Conservation (phyloP, 768 basidiomycete species). For the Suillus ampliporus region DNA sequence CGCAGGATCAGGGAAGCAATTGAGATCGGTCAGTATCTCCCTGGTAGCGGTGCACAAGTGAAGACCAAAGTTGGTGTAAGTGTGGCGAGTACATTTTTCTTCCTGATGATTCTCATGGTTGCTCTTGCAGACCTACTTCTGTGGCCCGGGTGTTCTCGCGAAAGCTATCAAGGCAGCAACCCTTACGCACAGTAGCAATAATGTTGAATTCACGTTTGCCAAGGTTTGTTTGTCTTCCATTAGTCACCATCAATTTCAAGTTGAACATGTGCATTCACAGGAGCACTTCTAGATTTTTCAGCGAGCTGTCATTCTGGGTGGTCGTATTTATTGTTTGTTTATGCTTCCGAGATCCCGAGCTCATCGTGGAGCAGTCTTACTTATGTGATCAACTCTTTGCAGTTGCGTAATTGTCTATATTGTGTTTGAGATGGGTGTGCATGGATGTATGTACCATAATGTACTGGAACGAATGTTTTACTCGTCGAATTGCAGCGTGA, state of each 20-base stretch:
- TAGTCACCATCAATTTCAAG: constrained; percentile 17
- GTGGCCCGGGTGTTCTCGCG: constrained; percentile 79
- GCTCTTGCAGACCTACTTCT: constrained; percentile 77
- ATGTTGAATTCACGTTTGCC: constrained; percentile 78
- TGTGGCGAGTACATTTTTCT: constrained; percentile 18
- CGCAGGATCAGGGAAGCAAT: constrained; percentile 75
- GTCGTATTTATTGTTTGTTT: not conserved
- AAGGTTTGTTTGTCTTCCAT: constrained; percentile 58
- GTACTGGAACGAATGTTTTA: not conserved
- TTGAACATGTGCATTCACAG: constrained; percentile 34
- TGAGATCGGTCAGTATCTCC: constrained; percentile 81
- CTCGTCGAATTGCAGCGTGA: not conserved
- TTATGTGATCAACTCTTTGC: not conserved
- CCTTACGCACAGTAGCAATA: constrained; percentile 53
- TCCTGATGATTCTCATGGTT: constrained; percentile 12
- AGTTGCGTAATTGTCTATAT: not conserved
- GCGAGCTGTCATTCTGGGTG: not conserved
- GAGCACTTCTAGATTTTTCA: constrained; percentile 58
- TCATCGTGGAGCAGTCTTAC: not conserved
- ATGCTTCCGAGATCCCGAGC: not conserved
- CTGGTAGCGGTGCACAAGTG: constrained; percentile 76
- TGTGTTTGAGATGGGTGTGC: not conserved
- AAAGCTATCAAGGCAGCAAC: constrained; percentile 80
- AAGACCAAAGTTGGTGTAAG: constrained; percentile 85
- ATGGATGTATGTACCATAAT: constrained; percentile 2